These are phyloP conservation scores for Phialophora verrucosa DNA, from an alignment of 2,329 filamentous ascomycete species.

Conservation along the genomic window DNA sequence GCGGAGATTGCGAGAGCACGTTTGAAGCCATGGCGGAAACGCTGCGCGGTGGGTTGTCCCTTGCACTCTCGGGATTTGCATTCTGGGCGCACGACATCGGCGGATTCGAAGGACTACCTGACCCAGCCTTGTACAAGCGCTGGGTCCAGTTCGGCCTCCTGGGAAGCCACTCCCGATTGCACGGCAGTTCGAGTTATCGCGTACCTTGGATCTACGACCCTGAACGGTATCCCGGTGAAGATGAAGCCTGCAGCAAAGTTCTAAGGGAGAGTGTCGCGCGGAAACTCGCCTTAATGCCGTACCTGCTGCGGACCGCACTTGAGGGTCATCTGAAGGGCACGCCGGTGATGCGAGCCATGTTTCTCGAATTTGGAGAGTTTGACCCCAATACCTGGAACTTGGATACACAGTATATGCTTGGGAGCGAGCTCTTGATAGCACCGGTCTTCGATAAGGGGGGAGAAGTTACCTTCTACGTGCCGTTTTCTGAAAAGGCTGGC, in stretches of 20 bases:
- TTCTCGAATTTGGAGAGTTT: constrained; percentile 69
- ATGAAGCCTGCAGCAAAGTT: constrained; percentile 63
- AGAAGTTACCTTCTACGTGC: constrained; percentile 69
- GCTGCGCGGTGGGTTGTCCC: constrained; percentile 67
- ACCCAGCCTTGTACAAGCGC: constrained; percentile 73
- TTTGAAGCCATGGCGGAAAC: constrained; percentile 76
- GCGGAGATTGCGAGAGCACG: constrained; percentile 76
- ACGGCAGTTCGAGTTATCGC: constrained; percentile 72
- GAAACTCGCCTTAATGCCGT: constrained; percentile 64
- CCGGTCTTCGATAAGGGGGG: constrained; percentile 69
- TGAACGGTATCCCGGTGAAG: constrained; percentile 31
- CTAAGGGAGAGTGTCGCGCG: constrained; percentile 60
- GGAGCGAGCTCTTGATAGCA: constrained; percentile 66
- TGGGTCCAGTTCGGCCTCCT: constrained; percentile 79
- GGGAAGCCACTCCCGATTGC: constrained; percentile 72
- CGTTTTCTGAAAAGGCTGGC: constrained; percentile 40
- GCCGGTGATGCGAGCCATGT: constrained; percentile 69
- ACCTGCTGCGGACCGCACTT: constrained; percentile 60
- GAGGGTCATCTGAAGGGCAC: constrained; percentile 60
- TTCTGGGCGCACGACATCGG: constrained; percentile 76
- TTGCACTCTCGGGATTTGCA: constrained; percentile 68
- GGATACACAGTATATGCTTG: constrained; percentile 77
- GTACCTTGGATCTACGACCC: constrained; percentile 76
- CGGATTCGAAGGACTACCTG: constrained; percentile 72
- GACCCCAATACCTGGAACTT: constrained; percentile 71